A percentile compares a stretch with the other conserved stretches of the same genome.
phyloP scores from a whole-genome alignment of 306 rosid genomes.

The Trichosanthes truncata region DNA sequence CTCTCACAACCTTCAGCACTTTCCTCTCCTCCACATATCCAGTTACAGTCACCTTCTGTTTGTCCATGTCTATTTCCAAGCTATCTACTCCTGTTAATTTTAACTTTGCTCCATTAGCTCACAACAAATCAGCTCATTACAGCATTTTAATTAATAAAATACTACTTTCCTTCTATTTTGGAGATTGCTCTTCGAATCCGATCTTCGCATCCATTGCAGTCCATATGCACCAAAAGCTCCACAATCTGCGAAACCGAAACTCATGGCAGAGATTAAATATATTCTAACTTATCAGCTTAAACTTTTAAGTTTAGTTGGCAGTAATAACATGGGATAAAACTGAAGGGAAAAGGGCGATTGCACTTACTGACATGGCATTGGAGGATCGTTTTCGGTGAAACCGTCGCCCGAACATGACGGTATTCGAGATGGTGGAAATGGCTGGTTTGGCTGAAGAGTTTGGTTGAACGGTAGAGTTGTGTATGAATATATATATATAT shows the following conservation, averaged over 20 bases:
- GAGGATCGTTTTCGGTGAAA: conserved; percentile 21
- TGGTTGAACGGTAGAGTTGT: neutral
- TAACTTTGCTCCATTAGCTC: neutral
- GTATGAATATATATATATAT: neutral
- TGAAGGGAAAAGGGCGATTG: neutral
- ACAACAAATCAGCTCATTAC: neutral
- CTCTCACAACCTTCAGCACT: conserved; percentile 47
- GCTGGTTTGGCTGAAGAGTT: neutral
- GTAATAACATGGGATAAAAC: neutral
- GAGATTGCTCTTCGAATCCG: conserved; percentile 59
- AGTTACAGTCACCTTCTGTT: conserved; percentile 53
- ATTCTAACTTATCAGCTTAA: neutral
- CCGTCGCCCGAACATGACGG: conserved; percentile 43
- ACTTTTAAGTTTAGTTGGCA: neutral
- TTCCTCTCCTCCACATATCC: conserved; percentile 56
- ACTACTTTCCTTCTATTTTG: conserved; percentile 36
- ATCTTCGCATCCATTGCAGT: conserved; percentile 74
- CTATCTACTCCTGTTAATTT: conserved; percentile 50
- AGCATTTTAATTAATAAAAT: neutral
- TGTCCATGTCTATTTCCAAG: conserved; percentile 65
- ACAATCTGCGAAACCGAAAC: conserved; percentile 33
- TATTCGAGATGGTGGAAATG: neutral
- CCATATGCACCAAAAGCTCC: conserved; percentile 81
- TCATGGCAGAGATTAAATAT: neutral
- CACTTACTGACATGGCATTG: conserved; percentile 55